Conservation (phyloP, 2,329 filamentous ascomycete genomes). For the Herpotrichia juniperi region DNA sequence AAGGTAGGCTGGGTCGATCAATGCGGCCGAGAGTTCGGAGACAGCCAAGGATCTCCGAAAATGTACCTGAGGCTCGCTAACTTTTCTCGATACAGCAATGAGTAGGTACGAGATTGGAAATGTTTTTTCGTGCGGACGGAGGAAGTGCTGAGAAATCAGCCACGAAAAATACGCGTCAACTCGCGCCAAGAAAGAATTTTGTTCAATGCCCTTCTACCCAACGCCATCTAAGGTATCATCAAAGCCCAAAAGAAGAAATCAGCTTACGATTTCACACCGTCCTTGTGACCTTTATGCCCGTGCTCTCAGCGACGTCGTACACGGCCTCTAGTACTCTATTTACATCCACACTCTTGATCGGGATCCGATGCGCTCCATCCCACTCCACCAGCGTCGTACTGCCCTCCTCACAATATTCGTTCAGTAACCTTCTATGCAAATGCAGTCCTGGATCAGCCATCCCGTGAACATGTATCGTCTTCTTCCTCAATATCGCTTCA, state of each 20-base stretch:
- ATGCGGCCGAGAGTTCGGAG: no score
- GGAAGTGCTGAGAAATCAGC: background rate
- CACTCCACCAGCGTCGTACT: conserved; percentile 69
- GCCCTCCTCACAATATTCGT: conserved; percentile 64
- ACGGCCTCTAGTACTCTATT: conserved; percentile 60
- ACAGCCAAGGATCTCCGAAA: no score
- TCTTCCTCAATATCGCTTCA: conserved; percentile 59
- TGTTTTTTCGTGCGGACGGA: background rate
- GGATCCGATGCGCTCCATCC: conserved; percentile 74
- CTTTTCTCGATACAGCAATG: background rate
- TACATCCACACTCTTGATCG: conserved; percentile 71
- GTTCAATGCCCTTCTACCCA: background rate
- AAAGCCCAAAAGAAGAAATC: background rate
- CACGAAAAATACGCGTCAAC: background rate
- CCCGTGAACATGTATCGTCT: conserved; percentile 73
- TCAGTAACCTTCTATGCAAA: conserved; percentile 62
- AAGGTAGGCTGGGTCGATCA: no score
- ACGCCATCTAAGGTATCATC: conserved; percentile 1
- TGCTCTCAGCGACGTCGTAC: conserved; percentile 57
- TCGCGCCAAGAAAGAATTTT: background rate
- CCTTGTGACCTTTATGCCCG: conserved; percentile 48
- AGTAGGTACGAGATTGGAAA: background rate
- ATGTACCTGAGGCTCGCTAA: background rate
- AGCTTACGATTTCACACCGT: conserved; percentile 26
- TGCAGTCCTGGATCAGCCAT: conserved; percentile 64